Evolutionary conservation across 495 filamentous ascomycete genomes (phyloP).

Genomic region (Oidiodendron maius): DNA sequence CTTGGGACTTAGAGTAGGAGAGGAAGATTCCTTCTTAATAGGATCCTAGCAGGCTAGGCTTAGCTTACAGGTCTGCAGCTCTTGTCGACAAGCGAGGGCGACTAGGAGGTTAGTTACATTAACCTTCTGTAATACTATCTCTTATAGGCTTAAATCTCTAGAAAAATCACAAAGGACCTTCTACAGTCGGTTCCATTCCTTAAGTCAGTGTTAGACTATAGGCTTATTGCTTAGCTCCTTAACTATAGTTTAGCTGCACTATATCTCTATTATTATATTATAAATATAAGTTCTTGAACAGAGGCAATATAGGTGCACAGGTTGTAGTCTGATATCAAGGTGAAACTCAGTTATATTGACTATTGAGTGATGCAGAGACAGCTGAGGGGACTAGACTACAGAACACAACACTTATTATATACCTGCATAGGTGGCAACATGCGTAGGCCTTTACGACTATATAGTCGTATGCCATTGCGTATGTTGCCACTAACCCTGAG

Average conservation of each 20-base stretch:
- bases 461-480: too few relatives aligned
- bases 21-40: not conserved
- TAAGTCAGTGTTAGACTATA: not conserved
- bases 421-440: too few relatives aligned
- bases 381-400: too few relatives aligned
- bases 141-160: not conserved
- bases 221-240: not conserved
- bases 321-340: too few relatives aligned
- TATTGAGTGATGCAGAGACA: too few relatives aligned
- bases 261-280: not conserved
- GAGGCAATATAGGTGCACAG: too few relatives aligned
- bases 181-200: conserved; percentile 1
- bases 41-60: not conserved
- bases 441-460: too few relatives aligned
- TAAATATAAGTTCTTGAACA: not conserved
- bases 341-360: too few relatives aligned
- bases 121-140: not conserved
- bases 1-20: not conserved
- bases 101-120: not conserved
- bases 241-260: not conserved
- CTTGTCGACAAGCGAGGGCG: not conserved
- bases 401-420: too few relatives aligned
- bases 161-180: conserved; percentile 3
- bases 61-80: conserved; percentile 3
- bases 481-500: too few relatives aligned